Conservation (phyloP, 176 grass and related monocot species). For the Carex myosuroides region DNA sequence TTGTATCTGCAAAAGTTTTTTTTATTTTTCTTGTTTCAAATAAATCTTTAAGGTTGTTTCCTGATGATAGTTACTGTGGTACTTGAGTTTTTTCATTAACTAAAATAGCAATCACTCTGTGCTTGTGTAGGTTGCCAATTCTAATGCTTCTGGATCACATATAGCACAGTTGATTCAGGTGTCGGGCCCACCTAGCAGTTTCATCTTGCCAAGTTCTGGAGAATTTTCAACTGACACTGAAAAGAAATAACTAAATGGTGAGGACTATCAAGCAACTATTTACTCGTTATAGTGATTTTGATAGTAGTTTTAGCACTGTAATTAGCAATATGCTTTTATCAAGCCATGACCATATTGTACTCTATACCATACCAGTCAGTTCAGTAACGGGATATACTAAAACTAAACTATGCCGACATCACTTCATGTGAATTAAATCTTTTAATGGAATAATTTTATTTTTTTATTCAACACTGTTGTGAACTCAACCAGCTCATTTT, state of each 20-base stretch:
- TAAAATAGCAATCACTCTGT: neutral
- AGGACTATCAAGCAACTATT: neutral
- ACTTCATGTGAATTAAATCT: neutral
- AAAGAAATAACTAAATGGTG: slow-evolving; percentile 20
- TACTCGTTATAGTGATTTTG: neutral
- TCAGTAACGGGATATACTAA: neutral
- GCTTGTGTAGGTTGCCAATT: slow-evolving; percentile 29
- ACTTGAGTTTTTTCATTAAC: neutral
- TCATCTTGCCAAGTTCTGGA: slow-evolving; percentile 22
- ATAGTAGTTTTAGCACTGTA: neutral
- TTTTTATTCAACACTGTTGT: neutral
- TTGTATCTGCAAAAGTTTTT: neutral
- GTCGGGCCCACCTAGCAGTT: slow-evolving; percentile 10
- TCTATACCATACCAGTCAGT: neutral
- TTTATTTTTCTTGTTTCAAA: neutral
- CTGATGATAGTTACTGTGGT: neutral
- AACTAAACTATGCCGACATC: neutral
- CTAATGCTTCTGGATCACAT: slow-evolving; percentile 42
- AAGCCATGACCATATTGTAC: neutral
- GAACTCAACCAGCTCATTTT: neutral
- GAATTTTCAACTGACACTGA: neutral
- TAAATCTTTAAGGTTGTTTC: neutral
- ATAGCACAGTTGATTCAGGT: slow-evolving; percentile 29
- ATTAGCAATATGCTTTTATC: neutral
- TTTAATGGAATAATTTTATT: neutral